A percentile compares a stretch with the other conserved stretches of the same genome.
Evolutionary conservation across 1,139 yeast species (phyloP).

Genomic region (Pneumocystis canis): DNA sequence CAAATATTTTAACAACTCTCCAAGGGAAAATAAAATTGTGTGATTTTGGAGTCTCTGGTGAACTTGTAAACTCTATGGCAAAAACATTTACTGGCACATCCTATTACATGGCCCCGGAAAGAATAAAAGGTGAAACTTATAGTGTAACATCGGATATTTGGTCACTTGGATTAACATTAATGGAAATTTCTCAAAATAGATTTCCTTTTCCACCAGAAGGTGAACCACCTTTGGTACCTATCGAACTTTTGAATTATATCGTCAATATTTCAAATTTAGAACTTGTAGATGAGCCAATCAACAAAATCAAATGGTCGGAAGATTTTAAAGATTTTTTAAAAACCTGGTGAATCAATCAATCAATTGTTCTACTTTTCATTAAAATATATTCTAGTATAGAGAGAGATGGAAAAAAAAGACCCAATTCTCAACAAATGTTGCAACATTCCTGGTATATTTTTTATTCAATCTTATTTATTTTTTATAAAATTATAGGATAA

Average conservation of each 20-base stretch:
- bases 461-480: not conserved
- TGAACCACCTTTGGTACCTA: constrained; percentile 50
- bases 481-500: constrained; percentile 22
- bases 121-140: constrained; percentile 88
- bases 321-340: constrained; percentile 71
- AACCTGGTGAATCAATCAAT: constrained; percentile 34
- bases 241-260: constrained; percentile 68
- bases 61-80: constrained; percentile 85
- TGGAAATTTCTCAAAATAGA: constrained; percentile 81
- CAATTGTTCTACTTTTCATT: not conserved
- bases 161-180: constrained; percentile 80
- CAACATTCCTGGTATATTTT: constrained; percentile 60
- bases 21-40: constrained; percentile 78
- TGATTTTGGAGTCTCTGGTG: constrained; percentile 98
- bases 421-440: constrained; percentile 85
- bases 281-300: constrained; percentile 60
- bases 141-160: constrained; percentile 91
- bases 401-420: constrained; percentile 65
- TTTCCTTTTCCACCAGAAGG: constrained; percentile 51
- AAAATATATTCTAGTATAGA: constrained; percentile 30
- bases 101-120: constrained; percentile 95
- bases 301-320: constrained; percentile 65
- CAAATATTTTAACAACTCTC: constrained; percentile 62
- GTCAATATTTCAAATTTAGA: constrained; percentile 65
- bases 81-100: constrained; percentile 95